Conservation (phyloP, 768 basidiomycete species). For the Collybiopsis confluens region DNA sequence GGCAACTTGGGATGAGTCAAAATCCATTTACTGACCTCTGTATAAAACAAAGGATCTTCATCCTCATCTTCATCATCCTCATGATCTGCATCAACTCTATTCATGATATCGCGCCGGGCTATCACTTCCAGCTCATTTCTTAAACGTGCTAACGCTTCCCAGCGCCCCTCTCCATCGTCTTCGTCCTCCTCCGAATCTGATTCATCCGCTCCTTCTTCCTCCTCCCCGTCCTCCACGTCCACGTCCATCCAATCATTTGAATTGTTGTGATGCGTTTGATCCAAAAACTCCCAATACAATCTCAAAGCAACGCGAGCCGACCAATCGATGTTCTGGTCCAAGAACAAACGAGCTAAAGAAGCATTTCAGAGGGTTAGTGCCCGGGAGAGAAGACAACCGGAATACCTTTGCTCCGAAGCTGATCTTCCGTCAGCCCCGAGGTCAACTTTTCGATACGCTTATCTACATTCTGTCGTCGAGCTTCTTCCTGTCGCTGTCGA, state of each 20-base stretch:
- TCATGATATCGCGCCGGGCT: background rate
- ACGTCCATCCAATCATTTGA: no score
- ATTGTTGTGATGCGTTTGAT: no score
- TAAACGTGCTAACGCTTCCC: background rate
- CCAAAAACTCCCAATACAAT: no score
- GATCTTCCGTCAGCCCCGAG: background rate
- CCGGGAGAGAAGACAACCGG: background rate
- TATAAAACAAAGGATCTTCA: background rate
- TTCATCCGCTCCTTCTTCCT: no score
- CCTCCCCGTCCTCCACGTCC: no score
- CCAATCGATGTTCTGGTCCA: no score
- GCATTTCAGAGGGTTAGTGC: background rate
- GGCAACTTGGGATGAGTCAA: no score
- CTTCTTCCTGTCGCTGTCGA: background rate
- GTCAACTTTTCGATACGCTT: background rate
- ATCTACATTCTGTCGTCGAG: background rate
- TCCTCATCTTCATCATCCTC: background rate
- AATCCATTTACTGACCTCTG: no score
- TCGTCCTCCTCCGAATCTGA: no score
- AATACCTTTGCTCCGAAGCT: background rate
- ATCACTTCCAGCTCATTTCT: constrained; percentile 3
- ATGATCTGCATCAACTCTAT: background rate
- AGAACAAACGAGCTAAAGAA: background rate
- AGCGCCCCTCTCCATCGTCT: no score
- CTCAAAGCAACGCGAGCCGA: no score